phyloP scores from a whole-genome alignment of 2,329 filamentous ascomycete genomes.

The Emericellopsis atlantica region DNA sequence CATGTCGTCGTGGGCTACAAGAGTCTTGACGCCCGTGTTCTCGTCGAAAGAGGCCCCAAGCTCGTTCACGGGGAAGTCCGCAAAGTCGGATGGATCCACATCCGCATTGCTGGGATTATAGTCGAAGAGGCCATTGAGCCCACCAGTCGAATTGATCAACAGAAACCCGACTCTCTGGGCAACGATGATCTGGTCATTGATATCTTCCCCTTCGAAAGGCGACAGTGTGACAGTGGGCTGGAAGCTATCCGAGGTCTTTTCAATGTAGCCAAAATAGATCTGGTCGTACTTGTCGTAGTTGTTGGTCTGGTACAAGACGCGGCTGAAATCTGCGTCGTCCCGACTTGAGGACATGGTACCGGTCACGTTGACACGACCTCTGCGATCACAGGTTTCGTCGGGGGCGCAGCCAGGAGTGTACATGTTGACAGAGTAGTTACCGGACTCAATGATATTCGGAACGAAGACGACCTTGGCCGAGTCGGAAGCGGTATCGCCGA shows the following conservation, averaged over 20 bases:
- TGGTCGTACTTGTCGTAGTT: conserved; percentile 94
- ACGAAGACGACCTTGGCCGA: conserved; percentile 62
- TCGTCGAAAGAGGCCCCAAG: conserved; percentile 59
- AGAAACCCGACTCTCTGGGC: conserved; percentile 77
- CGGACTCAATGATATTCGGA: conserved; percentile 77
- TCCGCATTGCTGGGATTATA: conserved; percentile 51
- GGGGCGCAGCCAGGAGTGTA: conserved; percentile 86
- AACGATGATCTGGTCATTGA: conserved; percentile 62
- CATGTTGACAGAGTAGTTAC: conserved; percentile 81
- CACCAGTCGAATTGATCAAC: conserved; percentile 60
- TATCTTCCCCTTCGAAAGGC: conserved; percentile 50
- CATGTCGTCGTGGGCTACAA: conserved; percentile 51
- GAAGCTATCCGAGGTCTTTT: conserved; percentile 61
- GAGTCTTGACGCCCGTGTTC: conserved; percentile 55
- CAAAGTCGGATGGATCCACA: conserved; percentile 49
- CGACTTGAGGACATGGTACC: conserved; percentile 48
- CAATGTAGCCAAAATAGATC: conserved; percentile 76
- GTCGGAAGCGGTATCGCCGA: conserved; percentile 43
- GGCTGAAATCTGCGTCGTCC: conserved; percentile 36
- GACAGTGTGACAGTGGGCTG: conserved; percentile 68
- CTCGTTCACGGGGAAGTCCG: conserved; percentile 61
- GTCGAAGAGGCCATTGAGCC: conserved; percentile 83
- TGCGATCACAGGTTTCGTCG: conserved; percentile 61
- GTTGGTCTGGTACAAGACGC: conserved; percentile 76
- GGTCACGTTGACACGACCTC: conserved; percentile 75